Base-by-base conservation (phyloP, 1,284 basidiomycete species). In the Fomitopsis schrenkii region DNA sequence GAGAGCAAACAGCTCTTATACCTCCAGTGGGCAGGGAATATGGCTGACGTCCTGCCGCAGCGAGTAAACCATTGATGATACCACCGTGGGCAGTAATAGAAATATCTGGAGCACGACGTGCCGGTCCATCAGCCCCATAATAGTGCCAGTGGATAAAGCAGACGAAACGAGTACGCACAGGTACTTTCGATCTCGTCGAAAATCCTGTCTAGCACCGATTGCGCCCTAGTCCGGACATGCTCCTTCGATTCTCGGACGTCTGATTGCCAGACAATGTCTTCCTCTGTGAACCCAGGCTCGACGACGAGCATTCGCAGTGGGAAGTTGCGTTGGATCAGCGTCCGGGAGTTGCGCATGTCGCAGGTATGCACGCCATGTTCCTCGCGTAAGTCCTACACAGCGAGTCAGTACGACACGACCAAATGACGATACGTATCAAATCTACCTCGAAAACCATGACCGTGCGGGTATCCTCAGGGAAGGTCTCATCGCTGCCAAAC, bases 341-440 rank as follows among this genome's bases (percentile, higher is more conserved):
- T 79, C 59, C 80, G 77, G 0, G 82, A 77, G 14, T 77, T 77
- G 8, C 91, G 83, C 64, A 83, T 82, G 70, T 93, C 91, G 69
- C 91, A 93, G 0, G 88, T 90, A 67, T 93, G 89, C 1, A 83
- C 79, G 0, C 91, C 90, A 59, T 85, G 83, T 60, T 82, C 77
- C 73, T 93, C 91, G 17, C 90, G 82, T 35, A 83, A 79, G 63
- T 87, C 80, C 88, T 90, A 59, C 1, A 8, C 15, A 41, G 52
- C 30, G n/a, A 14, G 36, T 26, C 35, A 38, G 15, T 22, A 38
- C 9, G 19, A 33, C 3, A 7, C 12, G 5, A 33, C 55, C 5
- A 5, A 33, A 33, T 33, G 30, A 22, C 17, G 17, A 45, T 48
- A 26, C 9, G 2, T 17, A 5, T 44, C 9, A 36, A 19, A 12